phyloP scores from a whole-genome alignment of 768 basidiomycete genomes.

The Austroboletus festivus region DNA sequence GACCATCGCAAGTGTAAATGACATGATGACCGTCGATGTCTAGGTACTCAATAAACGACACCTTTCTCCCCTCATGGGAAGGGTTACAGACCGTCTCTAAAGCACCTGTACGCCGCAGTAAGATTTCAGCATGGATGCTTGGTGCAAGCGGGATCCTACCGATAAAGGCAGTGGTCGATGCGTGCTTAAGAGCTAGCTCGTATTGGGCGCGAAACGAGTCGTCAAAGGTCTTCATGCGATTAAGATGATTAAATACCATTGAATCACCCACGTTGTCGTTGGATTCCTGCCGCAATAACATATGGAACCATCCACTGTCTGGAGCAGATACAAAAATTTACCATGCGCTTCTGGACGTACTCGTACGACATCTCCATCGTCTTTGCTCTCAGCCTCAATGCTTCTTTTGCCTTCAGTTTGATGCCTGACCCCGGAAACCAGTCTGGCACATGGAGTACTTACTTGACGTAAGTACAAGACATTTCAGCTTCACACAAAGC shows the following conservation, averaged over 20 bases:
- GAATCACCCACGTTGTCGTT: background rate
- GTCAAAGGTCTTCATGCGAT: no score
- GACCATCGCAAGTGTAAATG: constrained; percentile 12
- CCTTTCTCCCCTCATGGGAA: no score
- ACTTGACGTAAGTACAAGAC: background rate
- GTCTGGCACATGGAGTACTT: constrained; percentile 16
- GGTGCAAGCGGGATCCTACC: no score
- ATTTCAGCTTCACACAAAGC: background rate
- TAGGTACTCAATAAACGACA: background rate
- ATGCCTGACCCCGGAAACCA: constrained; percentile 41
- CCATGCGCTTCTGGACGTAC: constrained; percentile 28
- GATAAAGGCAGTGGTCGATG: no score
- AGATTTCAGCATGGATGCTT: background rate
- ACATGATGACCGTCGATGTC: constrained; percentile 2
- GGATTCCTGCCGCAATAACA: background rate
- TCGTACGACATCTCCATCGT: constrained; percentile 23
- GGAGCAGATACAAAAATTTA: background rate
- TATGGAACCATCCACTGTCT: background rate
- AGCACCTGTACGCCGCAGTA: background rate
- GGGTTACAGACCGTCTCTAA: constrained; percentile 7
- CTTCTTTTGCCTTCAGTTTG: constrained; percentile 29
- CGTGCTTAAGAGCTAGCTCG: no score
- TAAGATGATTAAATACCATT: background rate
- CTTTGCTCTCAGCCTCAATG: background rate
- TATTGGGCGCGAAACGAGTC: no score